These are phyloP conservation scores for Acacia confusa DNA, from an alignment of 306 rosid genomes.

Conservation along the genomic window DNA sequence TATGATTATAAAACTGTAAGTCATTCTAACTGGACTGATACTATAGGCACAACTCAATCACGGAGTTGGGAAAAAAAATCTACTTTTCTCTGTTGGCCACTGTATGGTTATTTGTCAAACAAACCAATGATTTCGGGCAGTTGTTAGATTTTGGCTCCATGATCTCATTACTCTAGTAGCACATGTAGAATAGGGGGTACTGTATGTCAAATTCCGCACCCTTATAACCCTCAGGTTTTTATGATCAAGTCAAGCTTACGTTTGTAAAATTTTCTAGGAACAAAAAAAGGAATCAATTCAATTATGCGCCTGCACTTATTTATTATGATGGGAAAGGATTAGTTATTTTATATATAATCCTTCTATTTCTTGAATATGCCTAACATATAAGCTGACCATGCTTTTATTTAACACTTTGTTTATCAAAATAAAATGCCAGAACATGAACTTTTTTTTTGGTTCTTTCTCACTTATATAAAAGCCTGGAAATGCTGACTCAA, in stretches of 20 bases:
- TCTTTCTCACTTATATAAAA: neutral
- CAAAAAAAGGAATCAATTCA: neutral
- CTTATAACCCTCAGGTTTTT: neutral
- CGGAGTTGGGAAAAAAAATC: neutral
- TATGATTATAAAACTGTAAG: constrained; percentile 16
- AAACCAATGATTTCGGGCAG: neutral
- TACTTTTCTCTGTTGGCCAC: neutral
- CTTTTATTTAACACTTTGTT: constrained; percentile 10
- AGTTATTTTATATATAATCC: neutral
- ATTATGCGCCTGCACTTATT: neutral
- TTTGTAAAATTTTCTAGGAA: neutral
- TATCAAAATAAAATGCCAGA: constrained; percentile 2
- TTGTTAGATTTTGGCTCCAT: neutral
- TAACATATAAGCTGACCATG: neutral
- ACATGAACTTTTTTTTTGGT: neutral
- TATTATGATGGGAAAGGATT: constrained; percentile 8
- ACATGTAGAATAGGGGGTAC: constrained; percentile 1
- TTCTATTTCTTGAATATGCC: neutral
- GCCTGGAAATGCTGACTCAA: constrained; percentile 16
- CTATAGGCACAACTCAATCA: neutral
- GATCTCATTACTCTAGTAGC: neutral
- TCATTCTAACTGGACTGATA: constrained; percentile 17
- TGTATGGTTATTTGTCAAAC: neutral
- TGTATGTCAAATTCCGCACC: constrained; percentile 1
- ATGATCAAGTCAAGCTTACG: neutral